Conservation (phyloP, 129 eudicot species). For the Glebionis coronaria region DNA sequence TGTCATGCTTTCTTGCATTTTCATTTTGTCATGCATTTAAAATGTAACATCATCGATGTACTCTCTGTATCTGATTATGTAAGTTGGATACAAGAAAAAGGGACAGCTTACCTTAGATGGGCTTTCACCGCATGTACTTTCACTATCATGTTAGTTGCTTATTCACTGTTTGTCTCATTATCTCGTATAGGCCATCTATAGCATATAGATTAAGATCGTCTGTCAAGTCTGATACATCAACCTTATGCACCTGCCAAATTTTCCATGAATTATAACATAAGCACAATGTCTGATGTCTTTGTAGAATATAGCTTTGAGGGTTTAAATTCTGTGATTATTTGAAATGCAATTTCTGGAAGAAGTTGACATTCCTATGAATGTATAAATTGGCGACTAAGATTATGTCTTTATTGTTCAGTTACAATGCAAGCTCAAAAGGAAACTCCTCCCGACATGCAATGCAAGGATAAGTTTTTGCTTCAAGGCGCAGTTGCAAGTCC, state of each 20-base stretch:
- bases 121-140: background rate
- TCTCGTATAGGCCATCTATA: background rate
- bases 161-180: constrained; percentile 11
- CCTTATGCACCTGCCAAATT: too few species aligned
- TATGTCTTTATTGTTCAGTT: constrained; percentile 34
- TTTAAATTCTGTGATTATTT: background rate
- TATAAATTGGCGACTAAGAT: background rate
- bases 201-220: background rate
- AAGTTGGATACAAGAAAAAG: constrained; percentile 1
- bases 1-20: constrained; percentile 5
- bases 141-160: constrained; percentile 2
- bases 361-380: background rate
- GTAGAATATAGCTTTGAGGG: constrained; percentile 6
- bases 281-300: background rate
- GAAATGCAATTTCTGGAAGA: background rate
- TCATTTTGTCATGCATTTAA: constrained; percentile 5
- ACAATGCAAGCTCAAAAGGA: constrained; percentile 83
- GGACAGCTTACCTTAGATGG: constrained; percentile 11
- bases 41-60: constrained; percentile 17
- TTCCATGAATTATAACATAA: background rate
- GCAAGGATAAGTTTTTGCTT: constrained; percentile 77
- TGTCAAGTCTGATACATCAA: too few species aligned
- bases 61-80: constrained; percentile 4
- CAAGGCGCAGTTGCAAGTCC: constrained; percentile 58
- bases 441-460: constrained; percentile 70